Evolutionary conservation across 169 alveolate genomes (phyloP), one percentile per base, ranked within the genome.

Genomic region (Babesia ovata): DNA sequence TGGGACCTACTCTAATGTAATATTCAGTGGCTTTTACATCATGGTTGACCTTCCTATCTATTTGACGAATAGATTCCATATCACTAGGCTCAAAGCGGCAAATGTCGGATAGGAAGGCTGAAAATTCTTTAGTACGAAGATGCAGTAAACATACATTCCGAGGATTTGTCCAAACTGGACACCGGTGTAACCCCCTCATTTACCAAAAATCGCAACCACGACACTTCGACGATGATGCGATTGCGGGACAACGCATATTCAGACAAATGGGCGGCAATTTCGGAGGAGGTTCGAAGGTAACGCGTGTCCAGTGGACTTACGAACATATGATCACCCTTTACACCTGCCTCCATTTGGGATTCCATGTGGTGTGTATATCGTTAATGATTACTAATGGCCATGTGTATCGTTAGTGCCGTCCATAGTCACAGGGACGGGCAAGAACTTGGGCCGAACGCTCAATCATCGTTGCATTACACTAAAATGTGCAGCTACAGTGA

Each of bases 1-100:
- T 28, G 61, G 85, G 63, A 75, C 91, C 67, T 46, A 91, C 95
- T 81, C 95, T 92, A 29, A 96, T 87, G 85, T 86, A 95, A 75
- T 95, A 95, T 75, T 96, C 99, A 0, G 94, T 92, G 0, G 99
- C 97, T 60, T 96, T 94, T 28, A 96, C 97, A 84, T 96, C 99
- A 77, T 96, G 99, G 85, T 93, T 93, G n/a, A 96, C 88, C 45
- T 85, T 92, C 26, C 75, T 79, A 71, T 95, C 98, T 19, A 94
- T 88, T 44, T 58, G 53, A 67, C 92, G 90, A 26, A 94, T 95
- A 62, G 92, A 67, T 46, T 66, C 79, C 21, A 96, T 92, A 46
- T 89, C 94, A 19, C 86, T 72, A 26, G 88, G 78, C 24, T 66
- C 65, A 77, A 95, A 90, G 39, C 87, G 60, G 36, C 85, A 26